Base-by-base conservation (phyloP, 78 protist species). In the Pelomyxa schiedti region DNA sequence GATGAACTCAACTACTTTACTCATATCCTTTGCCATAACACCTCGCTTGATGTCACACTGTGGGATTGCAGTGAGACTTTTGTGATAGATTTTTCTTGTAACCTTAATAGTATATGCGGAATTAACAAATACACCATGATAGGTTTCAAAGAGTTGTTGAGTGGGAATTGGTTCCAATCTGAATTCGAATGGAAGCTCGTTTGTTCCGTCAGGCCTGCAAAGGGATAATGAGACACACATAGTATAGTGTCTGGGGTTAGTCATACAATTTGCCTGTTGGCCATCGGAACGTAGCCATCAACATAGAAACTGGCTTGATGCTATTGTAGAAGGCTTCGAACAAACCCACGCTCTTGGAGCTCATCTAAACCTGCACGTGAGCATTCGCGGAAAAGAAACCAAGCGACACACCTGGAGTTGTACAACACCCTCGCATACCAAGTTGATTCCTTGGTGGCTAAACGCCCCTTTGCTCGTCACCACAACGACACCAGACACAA, bases 51-150 rank as follows among this genome's bases (percentile, higher is more conserved):
- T 39, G n/a, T 80, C 93, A 38, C 72, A 78, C 4, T 52, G 37
- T 36, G 68, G 37, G n/a, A n/a, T n/a, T 1, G 58, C 58, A 47
- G 58, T 24, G 58, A 16, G 58, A 16, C 58, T 16, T 47, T 16
- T 16, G 16, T 16, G 16, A 16, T 47, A 16, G 16, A 16, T 16
- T 47, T 16, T 47, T 16, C 58, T 16, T 16, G 58, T 47, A 16
- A 72, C 41, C 53, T 63, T 68, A 5, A 91, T 39, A 0, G 64
- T 28, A 70, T 91, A 91, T 68, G 53, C 82, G 69, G 79, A 74
- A 78, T 77, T 87, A 35, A 93, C 80, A 47, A 79, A 89, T 2
- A 93, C 95, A 6, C 97, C 97, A 82, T 91, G 94, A 79, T 93
- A 93, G 0, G 95, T 92, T 52, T 93, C 97, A 28, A 68, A 86